These are phyloP conservation scores for Metschnikowia similis DNA, from an alignment of 805 yeast genomes.

Conservation along the genomic window DNA sequence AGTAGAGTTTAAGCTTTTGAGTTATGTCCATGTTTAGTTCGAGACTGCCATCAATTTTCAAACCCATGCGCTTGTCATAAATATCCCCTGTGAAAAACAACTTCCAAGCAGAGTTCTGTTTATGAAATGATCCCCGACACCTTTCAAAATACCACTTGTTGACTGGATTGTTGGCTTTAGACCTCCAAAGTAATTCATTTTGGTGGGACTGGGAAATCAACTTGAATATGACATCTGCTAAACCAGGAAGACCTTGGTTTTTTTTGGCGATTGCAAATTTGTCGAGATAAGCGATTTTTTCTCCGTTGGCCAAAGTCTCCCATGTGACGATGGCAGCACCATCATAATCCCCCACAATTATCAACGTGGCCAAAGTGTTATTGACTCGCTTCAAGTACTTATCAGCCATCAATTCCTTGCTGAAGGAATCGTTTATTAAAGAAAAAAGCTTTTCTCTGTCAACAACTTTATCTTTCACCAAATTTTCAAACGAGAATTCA, in stretches of 20 bases:
- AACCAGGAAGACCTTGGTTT: conserved; percentile 87
- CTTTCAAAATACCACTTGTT: conserved; percentile 98
- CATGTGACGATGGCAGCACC: conserved; percentile 92
- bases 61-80: conserved; percentile 32
- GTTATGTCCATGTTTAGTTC: conserved; percentile 13
- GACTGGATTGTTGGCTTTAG: conserved; percentile 80
- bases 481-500: conserved; percentile 38
- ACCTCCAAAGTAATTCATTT: conserved; percentile 82
- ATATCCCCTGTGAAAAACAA: conserved; percentile 40
- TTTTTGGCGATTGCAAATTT: conserved; percentile 85
- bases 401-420: conserved; percentile 57
- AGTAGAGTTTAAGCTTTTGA: conserved; percentile 10
- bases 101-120: conserved; percentile 36
- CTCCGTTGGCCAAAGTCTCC: conserved; percentile 42
- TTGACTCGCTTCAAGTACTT: conserved; percentile 67
- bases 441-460: conserved; percentile 54
- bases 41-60: conserved; percentile 12
- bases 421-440: conserved; percentile 77
- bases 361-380: conserved; percentile 64
- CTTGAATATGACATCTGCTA: conserved; percentile 91
- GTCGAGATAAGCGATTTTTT: conserved; percentile 72
- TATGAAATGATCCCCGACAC: conserved; percentile 59
- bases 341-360: conserved; percentile 90
- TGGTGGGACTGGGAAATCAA: conserved; percentile 66
- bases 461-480: conserved; percentile 37